Percentiles rank a stretch among this genome's conserved stretches.
These are phyloP conservation scores for Talaromyces funiculosus DNA, from an alignment of 2,329 filamentous ascomycete genomes.

Conservation along the genomic window DNA sequence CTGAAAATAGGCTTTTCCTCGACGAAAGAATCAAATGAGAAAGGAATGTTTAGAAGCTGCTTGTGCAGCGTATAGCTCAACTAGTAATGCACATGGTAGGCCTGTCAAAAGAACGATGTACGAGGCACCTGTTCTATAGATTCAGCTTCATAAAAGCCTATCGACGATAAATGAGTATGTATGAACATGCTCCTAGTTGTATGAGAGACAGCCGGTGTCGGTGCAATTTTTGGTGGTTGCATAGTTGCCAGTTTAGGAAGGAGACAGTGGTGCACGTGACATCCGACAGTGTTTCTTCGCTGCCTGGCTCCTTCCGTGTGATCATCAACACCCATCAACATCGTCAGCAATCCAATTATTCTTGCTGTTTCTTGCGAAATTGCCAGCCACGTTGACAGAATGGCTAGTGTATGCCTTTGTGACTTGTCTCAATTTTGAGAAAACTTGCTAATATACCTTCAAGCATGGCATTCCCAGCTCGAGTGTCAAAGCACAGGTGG, in stretches of 20 bases:
- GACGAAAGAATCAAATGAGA: slow-evolving; percentile 19
- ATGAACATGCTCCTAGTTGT: neutral
- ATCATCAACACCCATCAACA: neutral
- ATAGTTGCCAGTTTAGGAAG: slow-evolving; percentile 12
- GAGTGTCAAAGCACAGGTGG: slow-evolving; percentile 61
- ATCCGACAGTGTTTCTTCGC: neutral
- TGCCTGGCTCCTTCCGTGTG: slow-evolving; percentile 1
- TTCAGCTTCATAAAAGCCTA: neutral
- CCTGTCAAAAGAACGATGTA: slow-evolving; percentile 12
- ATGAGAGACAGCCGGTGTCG: neutral
- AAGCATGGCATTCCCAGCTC: slow-evolving; percentile 81
- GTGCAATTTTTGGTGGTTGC: neutral
- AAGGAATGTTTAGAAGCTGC: slow-evolving; percentile 23
- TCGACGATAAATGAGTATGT: neutral
- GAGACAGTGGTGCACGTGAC: slow-evolving; percentile 11
- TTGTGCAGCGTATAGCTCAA: slow-evolving; percentile 7
- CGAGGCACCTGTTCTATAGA: neutral
- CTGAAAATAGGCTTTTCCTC: slow-evolving; percentile 19
- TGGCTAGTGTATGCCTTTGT: slow-evolving; percentile 18
- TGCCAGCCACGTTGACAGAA: neutral
- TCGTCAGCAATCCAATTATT: neutral
- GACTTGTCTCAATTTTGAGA: neutral
- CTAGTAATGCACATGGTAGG: slow-evolving; percentile 7
- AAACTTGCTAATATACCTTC: slow-evolving; percentile 20
- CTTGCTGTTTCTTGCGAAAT: neutral